Percentiles rank a stretch among this genome's conserved stretches.
phyloP scores from a whole-genome alignment of 768 basidiomycete genomes.

The Suillus americanus region DNA sequence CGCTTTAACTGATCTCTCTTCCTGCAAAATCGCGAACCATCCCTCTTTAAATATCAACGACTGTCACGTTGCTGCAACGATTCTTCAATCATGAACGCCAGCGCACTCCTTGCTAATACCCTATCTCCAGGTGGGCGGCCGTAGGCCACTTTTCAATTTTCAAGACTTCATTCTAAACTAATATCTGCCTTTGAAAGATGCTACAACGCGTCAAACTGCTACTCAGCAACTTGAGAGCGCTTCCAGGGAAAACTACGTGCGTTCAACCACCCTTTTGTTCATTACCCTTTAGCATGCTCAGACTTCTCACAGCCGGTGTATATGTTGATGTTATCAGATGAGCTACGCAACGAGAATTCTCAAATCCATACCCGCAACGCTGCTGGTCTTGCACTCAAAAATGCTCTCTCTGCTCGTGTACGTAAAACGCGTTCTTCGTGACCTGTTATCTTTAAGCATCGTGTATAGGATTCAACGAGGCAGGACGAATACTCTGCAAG shows the following conservation, averaged over 20 bases:
- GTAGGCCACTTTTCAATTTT: constrained; percentile 32
- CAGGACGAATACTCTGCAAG: constrained; percentile 74
- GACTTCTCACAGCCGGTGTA: constrained; percentile 72
- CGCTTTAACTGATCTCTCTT: background rate
- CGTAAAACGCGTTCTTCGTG: constrained; percentile 36
- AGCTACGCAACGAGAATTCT: constrained; percentile 75
- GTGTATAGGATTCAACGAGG: constrained; percentile 64
- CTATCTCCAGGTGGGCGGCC: constrained; percentile 71
- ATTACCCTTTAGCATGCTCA: background rate
- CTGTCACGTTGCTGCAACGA: constrained; percentile 16
- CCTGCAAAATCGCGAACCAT: constrained; percentile 11
- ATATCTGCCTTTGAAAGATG: constrained; percentile 52
- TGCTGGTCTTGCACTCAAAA: constrained; percentile 97
- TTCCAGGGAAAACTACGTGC: constrained; percentile 85
- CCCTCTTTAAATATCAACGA: constrained; percentile 25
- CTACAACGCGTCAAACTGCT: constrained; percentile 87
- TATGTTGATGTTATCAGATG: constrained; percentile 85
- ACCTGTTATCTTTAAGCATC: constrained; percentile 17
- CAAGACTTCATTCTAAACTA: constrained; percentile 29
- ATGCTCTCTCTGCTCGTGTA: constrained; percentile 88
- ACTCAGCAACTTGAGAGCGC: constrained; percentile 87
- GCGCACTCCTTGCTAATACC: constrained; percentile 87
- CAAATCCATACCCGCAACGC: constrained; percentile 83
- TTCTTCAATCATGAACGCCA: constrained; percentile 77
- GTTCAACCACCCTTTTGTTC: constrained; percentile 31